Base-by-base conservation (phyloP, 164 flowering plant genomes). In the Tinospora cordifolia region DNA sequence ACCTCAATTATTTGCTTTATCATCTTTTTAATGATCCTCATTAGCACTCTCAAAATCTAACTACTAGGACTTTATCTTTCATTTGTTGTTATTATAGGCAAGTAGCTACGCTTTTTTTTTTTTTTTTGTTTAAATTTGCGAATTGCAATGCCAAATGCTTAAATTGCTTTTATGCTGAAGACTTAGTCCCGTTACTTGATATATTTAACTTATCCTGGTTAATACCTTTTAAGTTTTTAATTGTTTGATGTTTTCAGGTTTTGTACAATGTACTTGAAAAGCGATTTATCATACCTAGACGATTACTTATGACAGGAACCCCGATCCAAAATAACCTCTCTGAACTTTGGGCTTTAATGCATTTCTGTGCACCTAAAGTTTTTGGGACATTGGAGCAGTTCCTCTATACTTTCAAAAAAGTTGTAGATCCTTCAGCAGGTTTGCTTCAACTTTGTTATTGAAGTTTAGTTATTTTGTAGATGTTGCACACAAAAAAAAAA, bases 301-400 rank as follows among this genome's bases (percentile, higher is more conserved):
- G 92, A 68, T 79, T 94, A 73, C 73, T 94, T 77, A 81, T 91
- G 88, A 93, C 98, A 63, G 98, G 97, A 26, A 94, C 98, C 65
- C 98, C 98, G n/a, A 84, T 91, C 66, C 98, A 94, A 77, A 94
- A 91, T 75, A 94, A 92, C 71, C 90, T 94, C 39, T 78, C 90
- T 73, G 98, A 94, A 74, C 91, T 94, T 44, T 94, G 98, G 98
- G 91, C 97, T 67, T 77, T 94, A 72, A 71, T 94, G 93, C 97
- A 94, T 83, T 91, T 94, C 72, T 94, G 98, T 78, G 82, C 92
- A 96, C 97, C 98, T 34, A 79, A 75, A 47, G 77, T 90, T 46
- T 93, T 91, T 83, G 94, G 96, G 65, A 84, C 87, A 62, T 68
- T 79, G 72, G 92, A 93, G 63, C 88, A 88, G 78, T 93, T 93